Percentiles rank a stretch among this genome's conserved stretches.
These are phyloP conservation scores for Mariannaea sp. DNA, from an alignment of 2,329 filamentous ascomycete species.

Conservation along the genomic window DNA sequence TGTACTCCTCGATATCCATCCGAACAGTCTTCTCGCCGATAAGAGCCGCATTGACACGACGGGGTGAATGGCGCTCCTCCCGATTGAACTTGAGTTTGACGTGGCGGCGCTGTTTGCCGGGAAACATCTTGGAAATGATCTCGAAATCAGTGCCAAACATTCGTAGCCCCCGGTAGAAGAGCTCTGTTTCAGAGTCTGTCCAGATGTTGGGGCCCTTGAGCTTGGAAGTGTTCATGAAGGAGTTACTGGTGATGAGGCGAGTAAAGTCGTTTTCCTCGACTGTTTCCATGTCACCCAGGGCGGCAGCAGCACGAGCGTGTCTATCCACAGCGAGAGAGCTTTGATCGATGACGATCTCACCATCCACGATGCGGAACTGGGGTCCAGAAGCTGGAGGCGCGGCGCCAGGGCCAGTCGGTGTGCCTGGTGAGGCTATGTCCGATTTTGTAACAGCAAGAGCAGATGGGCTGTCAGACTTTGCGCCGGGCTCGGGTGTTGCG, in stretches of 20 bases:
- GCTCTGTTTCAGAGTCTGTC: conserved; percentile 71
- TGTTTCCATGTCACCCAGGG: conserved; percentile 58
- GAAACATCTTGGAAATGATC: conserved; percentile 78
- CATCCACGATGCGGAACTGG: conserved; percentile 69
- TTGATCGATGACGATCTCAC: conserved; percentile 73
- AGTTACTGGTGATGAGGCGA: conserved; percentile 68
- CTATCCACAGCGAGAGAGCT: conserved; percentile 70
- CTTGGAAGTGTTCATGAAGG: conserved; percentile 67
- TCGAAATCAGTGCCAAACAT: conserved; percentile 86
- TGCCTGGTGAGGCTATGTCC: conserved; percentile 14
- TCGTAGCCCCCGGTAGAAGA: conserved; percentile 74
- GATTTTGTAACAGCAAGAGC: conserved; percentile 17
- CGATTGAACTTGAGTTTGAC: conserved; percentile 84
- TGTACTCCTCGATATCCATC: conserved; percentile 67
- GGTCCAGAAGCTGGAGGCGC: conserved; percentile 48
- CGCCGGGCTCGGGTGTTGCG: conserved; percentile 26
- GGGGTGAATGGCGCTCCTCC: conserved; percentile 71
- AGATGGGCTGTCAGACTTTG: conserved; percentile 34
- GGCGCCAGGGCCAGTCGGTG: background rate
- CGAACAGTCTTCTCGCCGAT: conserved; percentile 61
- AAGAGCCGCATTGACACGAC: conserved; percentile 66
- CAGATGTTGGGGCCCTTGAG: conserved; percentile 68
- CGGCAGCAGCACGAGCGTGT: conserved; percentile 64
- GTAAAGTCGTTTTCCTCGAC: conserved; percentile 82
- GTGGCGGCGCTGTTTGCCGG: conserved; percentile 70